Conservation (phyloP, 371 early-diverging fungal genomes). For the Mucor indicus region DNA sequence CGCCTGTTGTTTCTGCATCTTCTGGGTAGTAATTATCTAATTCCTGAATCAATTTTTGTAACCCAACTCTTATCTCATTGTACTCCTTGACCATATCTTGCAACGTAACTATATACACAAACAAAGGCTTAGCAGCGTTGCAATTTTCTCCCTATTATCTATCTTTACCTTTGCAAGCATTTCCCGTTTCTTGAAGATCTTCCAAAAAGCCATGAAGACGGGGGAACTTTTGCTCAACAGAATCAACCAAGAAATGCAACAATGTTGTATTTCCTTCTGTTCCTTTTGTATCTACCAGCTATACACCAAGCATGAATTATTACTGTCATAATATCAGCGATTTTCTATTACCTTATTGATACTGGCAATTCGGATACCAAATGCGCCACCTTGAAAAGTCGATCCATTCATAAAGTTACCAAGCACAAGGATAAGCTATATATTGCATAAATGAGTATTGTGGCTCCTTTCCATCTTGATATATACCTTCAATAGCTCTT, state of each 20-base stretch:
- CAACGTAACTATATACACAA: constrained; percentile 39
- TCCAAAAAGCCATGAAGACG: constrained; percentile 61
- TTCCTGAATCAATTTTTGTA: constrained; percentile 49
- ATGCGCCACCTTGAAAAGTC: constrained; percentile 85
- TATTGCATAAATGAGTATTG: constrained; percentile 2
- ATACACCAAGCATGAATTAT: not conserved
- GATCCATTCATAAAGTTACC: constrained; percentile 93
- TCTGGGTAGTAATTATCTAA: constrained; percentile 47
- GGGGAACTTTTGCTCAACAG: constrained; percentile 68
- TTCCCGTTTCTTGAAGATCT: constrained; percentile 69
- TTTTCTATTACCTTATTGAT: constrained; percentile 68
- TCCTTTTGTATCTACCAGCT: constrained; percentile 84
- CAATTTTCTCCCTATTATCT: constrained; percentile 7
- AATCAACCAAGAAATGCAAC: constrained; percentile 75
- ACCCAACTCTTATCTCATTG: constrained; percentile 55
- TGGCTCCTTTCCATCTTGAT: not conserved
- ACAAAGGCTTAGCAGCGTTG: no score
- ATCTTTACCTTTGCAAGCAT: constrained; percentile 75
- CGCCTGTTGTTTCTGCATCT: constrained; percentile 27
- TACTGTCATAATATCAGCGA: not conserved
- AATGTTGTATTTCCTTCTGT: constrained; percentile 70
- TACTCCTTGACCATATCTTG: constrained; percentile 56
- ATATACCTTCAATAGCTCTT: constrained; percentile 52
- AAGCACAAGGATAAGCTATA: constrained; percentile 75
- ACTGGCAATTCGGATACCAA: constrained; percentile 86